Conservation (phyloP, 208 protist genomes). For the Wallacemonas sp. region DNA sequence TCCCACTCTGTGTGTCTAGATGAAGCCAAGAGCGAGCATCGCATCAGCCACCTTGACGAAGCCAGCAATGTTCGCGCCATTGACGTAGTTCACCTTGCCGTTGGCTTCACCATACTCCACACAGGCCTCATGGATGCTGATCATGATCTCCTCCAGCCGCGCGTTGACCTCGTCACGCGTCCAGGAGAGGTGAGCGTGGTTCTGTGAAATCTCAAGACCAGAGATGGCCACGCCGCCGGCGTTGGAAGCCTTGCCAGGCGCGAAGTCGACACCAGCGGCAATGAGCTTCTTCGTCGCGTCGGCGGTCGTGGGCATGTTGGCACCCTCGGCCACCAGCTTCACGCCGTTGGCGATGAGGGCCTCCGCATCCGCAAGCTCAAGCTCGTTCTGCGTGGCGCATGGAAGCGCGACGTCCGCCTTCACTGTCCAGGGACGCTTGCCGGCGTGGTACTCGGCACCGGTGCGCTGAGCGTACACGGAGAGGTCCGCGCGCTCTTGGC, state of each 20-base stretch:
- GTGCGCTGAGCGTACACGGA: slow-evolving; percentile 64
- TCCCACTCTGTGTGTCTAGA: too few relatives aligned
- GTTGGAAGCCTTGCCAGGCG: slow-evolving; percentile 93
- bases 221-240: slow-evolving; percentile 93
- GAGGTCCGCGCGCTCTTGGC: slow-evolving; percentile 49
- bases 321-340: slow-evolving; percentile 85
- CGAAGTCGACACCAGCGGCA: slow-evolving; percentile 69
- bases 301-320: slow-evolving; percentile 92
- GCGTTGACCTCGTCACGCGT: slow-evolving; percentile 84
- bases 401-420: slow-evolving; percentile 82
- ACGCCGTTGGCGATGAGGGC: slow-evolving; percentile 76
- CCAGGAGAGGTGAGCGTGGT: slow-evolving; percentile 85
- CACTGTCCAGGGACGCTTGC: slow-evolving; percentile 68
- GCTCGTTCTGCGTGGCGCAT: slow-evolving; percentile 96
- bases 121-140: slow-evolving; percentile 77
- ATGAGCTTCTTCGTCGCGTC: slow-evolving; percentile 82
- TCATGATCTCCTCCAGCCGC: slow-evolving; percentile 91
- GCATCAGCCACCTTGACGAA: slow-evolving; percentile 86
- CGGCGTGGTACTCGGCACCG: slow-evolving; percentile 62
- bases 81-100: slow-evolving; percentile 60
- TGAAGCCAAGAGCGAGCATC: slow-evolving; percentile 64
- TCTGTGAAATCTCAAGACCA: slow-evolving; percentile 96
- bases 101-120: slow-evolving; percentile 52
- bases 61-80: slow-evolving; percentile 93
- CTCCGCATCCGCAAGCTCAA: slow-evolving; percentile 74